Conservation (phyloP, 2,329 filamentous ascomycete genomes). For the Colletotrichum graminicola region DNA sequence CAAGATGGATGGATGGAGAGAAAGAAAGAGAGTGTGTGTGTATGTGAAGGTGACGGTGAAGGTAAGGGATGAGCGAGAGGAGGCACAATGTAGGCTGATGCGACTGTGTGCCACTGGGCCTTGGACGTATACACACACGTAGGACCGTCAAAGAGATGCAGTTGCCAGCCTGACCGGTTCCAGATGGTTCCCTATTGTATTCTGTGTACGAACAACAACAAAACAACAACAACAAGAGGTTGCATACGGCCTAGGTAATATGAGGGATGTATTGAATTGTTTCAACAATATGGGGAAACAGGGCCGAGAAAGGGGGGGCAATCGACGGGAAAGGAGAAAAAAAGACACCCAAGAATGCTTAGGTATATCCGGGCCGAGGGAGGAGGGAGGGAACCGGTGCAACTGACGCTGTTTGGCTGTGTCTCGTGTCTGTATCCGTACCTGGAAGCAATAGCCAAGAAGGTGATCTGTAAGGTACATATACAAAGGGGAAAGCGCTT, state of each 20-base stretch:
- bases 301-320: neutral
- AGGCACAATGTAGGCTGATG: constrained; percentile 28
- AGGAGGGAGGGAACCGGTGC: neutral
- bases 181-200: constrained; percentile 23
- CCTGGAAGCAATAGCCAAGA: constrained; percentile 14
- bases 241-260: constrained; percentile 4
- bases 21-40: neutral
- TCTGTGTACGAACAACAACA: constrained; percentile 7
- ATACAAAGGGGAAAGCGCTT: constrained; percentile 23
- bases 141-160: constrained; percentile 1
- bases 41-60: neutral
- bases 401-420: neutral
- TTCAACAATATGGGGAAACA: neutral
- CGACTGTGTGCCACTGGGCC: constrained; percentile 25
- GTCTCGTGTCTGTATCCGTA: constrained; percentile 19
- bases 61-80: neutral
- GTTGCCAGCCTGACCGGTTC: constrained; percentile 6
- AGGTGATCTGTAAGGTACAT: constrained; percentile 30
- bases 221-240: constrained; percentile 1
- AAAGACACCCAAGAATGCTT: neutral
- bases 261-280: constrained; percentile 7
- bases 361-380: neutral
- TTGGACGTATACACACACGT: neutral
- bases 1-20: neutral
- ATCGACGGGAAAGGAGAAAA: constrained; percentile 5